These are phyloP conservation scores for Populus hybrid DNA, from an alignment of 441 rosid genomes.

Conservation along the genomic window DNA sequence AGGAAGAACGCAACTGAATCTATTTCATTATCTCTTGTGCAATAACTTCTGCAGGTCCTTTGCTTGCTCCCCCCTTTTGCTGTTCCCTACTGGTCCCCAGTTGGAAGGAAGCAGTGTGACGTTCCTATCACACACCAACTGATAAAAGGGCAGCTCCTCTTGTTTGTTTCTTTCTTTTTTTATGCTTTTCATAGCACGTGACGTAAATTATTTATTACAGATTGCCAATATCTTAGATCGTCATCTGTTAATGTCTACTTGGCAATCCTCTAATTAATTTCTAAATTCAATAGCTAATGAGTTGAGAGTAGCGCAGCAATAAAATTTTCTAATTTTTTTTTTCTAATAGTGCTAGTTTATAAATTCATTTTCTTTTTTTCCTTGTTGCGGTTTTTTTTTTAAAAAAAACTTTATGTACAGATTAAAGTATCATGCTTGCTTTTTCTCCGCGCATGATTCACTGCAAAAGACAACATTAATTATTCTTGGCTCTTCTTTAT, in stretches of 20 bases:
- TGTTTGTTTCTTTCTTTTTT: not conserved
- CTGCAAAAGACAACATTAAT: not conserved
- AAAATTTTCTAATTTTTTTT: not conserved
- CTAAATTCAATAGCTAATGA: not conserved
- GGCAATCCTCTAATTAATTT: not conserved
- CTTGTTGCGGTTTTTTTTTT: not conserved
- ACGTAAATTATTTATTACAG: not conserved
- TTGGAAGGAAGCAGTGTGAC: not conserved
- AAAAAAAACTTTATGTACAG: not conserved
- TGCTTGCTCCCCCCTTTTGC: not conserved
- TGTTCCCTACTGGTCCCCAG: conserved; percentile 14
- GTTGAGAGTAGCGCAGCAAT: too few species aligned
- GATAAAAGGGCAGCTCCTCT: conserved; percentile 1
- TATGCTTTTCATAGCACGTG: not conserved
- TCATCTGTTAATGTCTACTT: not conserved
- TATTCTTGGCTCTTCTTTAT: not conserved
- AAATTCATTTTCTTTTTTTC: not conserved
- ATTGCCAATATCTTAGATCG: not conserved
- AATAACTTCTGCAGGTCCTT: not conserved
- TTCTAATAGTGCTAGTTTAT: too few species aligned
- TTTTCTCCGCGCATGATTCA: not conserved
- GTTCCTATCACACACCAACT: conserved; percentile 16
- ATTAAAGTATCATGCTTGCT: not conserved
- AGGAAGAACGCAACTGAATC: not conserved
- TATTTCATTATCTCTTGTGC: not conserved